Evolutionary conservation across 768 basidiomycete species (phyloP), one percentile per base, ranked within the genome.

Genomic region (Russula vinacea): DNA sequence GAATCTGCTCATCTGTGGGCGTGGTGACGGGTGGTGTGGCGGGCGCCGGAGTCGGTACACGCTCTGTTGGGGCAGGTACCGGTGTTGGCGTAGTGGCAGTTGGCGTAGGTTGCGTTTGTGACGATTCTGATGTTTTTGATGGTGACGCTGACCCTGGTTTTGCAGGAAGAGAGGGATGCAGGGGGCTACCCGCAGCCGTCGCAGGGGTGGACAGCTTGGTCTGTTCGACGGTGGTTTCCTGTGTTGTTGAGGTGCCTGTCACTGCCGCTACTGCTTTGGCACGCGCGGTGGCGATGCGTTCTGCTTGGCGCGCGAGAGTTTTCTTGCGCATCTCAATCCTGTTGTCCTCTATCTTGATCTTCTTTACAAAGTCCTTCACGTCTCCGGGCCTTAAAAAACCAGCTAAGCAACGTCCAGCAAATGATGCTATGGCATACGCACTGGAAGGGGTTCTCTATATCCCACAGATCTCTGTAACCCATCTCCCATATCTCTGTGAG

Each of bases 401-500:
- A 58, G 3, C 61, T 68, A 9, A 56, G 51, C n/a, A 29, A 29
- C 26, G n/a, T 9, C 6, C 9, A 16, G 29, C 22, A 7, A 39
- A 51, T 17, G 39, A 35, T 59, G 53, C 42, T 16, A 45, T 58
- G 37, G 37, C 10, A 54, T 13, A 76, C 81, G 73, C 70, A 89
- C 90, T 81, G 82, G 80, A 86, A 87, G 13, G 84, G 84, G 62
- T 78, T 81, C 71, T 88, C 78, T 32, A 92, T 73, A 73, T 91
- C 87, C 11, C 69, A 59, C 60, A 89, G 70, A 55, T 83, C 83
- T 65, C 83, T 77, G 70, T 87, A 92, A 17, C 91, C 90, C 85
- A 89, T 84, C 62, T 85, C 83, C 91, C 91, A 94, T 33, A 91
- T 88, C 65, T 91, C 89, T 2, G 88, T 89, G 71, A 92, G 74